Conservation (phyloP, 2,329 filamentous ascomycete species). For the Nothomitra cinnamomea region DNA sequence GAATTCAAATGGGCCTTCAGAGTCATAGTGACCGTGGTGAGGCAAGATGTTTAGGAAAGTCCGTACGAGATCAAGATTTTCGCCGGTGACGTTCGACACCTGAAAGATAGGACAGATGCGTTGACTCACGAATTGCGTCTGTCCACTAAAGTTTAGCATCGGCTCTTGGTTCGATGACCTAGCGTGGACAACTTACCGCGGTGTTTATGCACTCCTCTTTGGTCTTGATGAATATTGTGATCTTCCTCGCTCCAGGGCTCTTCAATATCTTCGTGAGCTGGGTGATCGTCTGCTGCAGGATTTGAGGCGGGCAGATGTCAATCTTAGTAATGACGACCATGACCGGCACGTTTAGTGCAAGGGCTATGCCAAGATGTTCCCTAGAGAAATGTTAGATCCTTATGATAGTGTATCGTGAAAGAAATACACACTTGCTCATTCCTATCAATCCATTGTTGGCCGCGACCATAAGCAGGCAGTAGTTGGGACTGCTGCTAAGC, state of each 20-base stretch:
- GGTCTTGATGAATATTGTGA: constrained; percentile 87
- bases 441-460: constrained; percentile 94
- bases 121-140: constrained; percentile 81
- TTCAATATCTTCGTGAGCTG: constrained; percentile 89
- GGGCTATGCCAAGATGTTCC: constrained; percentile 87
- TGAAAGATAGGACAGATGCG: constrained; percentile 96
- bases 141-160: not conserved
- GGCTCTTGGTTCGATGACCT: not conserved
- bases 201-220: constrained; percentile 88
- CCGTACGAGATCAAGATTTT: constrained; percentile 77
- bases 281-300: constrained; percentile 79
- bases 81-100: constrained; percentile 91
- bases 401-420: not conserved
- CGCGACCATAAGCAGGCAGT: constrained; percentile 94
- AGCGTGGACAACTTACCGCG: constrained; percentile 27
- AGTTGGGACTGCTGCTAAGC: constrained; percentile 87
- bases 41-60: constrained; percentile 91
- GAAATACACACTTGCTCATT: constrained; percentile 56
- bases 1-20: constrained; percentile 79
- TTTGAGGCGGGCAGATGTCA: constrained; percentile 91
- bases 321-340: constrained; percentile 98
- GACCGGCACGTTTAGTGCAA: constrained; percentile 89
- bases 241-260: constrained; percentile 82
- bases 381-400: constrained; percentile 14
- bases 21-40: constrained; percentile 83